phyloP scores from a whole-genome alignment of 176 grass and related monocot species.

The Triticum timopheevii region DNA sequence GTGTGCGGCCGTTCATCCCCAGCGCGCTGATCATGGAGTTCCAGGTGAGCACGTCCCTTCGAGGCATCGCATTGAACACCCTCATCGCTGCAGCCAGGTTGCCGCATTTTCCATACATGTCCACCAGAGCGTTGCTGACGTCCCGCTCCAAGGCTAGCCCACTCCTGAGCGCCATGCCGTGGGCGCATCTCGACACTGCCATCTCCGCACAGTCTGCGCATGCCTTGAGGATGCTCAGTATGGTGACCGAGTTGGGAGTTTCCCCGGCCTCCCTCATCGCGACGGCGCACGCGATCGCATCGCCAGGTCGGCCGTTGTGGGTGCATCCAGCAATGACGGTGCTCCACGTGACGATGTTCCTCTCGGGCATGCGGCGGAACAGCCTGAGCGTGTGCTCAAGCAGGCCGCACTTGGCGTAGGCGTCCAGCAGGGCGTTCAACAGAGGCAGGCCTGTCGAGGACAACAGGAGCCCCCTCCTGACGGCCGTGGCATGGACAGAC shows the following conservation, averaged over 20 bases:
- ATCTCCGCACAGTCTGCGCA: slow-evolving; percentile 38
- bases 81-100: slow-evolving; percentile 26
- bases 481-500: slow-evolving; percentile 35
- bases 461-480: slow-evolving; percentile 25
- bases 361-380: slow-evolving; percentile 31
- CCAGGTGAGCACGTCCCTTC: slow-evolving; percentile 43
- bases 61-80: slow-evolving; percentile 42
- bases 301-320: slow-evolving; percentile 16
- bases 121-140: slow-evolving; percentile 36
- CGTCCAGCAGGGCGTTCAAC: slow-evolving; percentile 50
- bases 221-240: slow-evolving; percentile 53
- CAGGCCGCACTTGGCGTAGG: slow-evolving; percentile 53
- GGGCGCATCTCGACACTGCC: slow-evolving; percentile 36
- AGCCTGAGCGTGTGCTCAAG: slow-evolving; percentile 28
- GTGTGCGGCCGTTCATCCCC: slow-evolving; percentile 51
- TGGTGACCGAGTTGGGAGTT: slow-evolving; percentile 42
- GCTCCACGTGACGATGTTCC: slow-evolving; percentile 58
- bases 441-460: slow-evolving; percentile 25
- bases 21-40: slow-evolving; percentile 65
- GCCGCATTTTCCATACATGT: slow-evolving; percentile 65
- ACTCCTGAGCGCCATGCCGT: slow-evolving; percentile 39
- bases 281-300: slow-evolving; percentile 31
- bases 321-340: slow-evolving; percentile 34
- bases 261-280: slow-evolving; percentile 28
- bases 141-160: slow-evolving; percentile 20